phyloP scores from a whole-genome alignment of 176 grass and related monocot genomes.

The Bothriochloa decipiens region DNA sequence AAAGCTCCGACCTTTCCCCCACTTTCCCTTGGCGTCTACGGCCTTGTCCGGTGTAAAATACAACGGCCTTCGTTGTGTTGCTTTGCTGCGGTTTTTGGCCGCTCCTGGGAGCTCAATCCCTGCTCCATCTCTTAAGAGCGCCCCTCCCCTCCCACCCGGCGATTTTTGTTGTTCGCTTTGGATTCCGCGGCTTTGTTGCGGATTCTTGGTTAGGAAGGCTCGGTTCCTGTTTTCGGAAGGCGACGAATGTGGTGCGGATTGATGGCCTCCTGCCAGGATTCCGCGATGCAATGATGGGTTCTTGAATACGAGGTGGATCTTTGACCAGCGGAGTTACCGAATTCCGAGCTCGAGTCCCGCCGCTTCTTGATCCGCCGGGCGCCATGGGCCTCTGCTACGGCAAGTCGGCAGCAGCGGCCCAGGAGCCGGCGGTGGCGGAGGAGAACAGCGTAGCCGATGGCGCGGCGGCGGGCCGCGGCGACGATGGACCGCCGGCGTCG shows the following conservation, averaged over 20 bases:
- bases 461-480: not conserved
- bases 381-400: conserved; percentile 91
- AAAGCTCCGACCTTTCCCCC: conserved; percentile 31
- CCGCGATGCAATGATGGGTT: conserved; percentile 31
- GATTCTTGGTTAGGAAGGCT: conserved; percentile 5
- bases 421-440: conserved; percentile 42
- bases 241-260: conserved; percentile 5
- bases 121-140: not conserved
- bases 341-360: conserved; percentile 32
- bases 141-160: not conserved
- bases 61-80: conserved; percentile 19
- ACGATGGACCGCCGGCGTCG: conserved; percentile 7
- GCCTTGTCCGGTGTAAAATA: conserved; percentile 7
- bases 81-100: not conserved
- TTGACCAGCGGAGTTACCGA: conserved; percentile 17
- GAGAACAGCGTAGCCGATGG: conserved; percentile 24
- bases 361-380: conserved; percentile 39
- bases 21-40: conserved; percentile 7
- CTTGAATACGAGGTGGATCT: conserved; percentile 38
- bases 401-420: conserved; percentile 63
- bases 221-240: conserved; percentile 18
- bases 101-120: not conserved
- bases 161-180: not conserved
- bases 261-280: not conserved
- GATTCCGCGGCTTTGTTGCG: not conserved